Base-by-base conservation (phyloP, 192 early-diverging fungal species). In the Backusella luteola region DNA sequence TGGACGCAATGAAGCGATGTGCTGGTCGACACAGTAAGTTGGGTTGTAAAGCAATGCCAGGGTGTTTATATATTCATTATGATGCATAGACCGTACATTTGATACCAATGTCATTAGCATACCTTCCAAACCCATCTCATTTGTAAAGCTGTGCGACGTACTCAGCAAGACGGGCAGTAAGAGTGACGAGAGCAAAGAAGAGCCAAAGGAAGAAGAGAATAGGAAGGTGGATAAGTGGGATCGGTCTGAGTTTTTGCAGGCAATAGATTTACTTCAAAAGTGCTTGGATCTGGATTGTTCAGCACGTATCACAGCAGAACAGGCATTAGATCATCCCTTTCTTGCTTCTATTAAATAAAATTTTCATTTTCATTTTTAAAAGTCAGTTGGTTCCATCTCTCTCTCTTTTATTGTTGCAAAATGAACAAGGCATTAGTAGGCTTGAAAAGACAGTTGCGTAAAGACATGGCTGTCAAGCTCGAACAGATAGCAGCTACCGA, bases 271-370 rank as follows among this genome's bases (percentile, higher is more conserved):
- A n/a, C 53, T 96, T 32, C 81, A 85, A 6, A 80, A 80, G 6
- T 73, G 87, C 52, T 70, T 97, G 29, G 84, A 80, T 2, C 80
- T 95, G 19, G 80, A 92, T 69, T 89, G 90, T 0, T 82, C 67
- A 1, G 59, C 76, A 39, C 87, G 96, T 38, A 91, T 95, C 68
- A 94, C 93, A 0, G 94, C 96, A 0, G 83, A 77, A 34, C 88
- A 96, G 34, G 95, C 96, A 0, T 74, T 97, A 3, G 75, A 85
- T 35, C 95, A 96, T 71, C 90, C 93, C 19, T 97, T 96, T 53
- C 74, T 94, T 63, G 56, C 56, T 29, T 63, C 23, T 11, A 26
- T 26, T 29, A 9, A 63, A 59, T 59, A 59, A 59, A 26, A 59
- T 12, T 17, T 0, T 44, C 42, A 44, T 44, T 32, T 2, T 32